Conservation (phyloP, 805 yeast species). For the Saccharomyces kudriavzevii region DNA sequence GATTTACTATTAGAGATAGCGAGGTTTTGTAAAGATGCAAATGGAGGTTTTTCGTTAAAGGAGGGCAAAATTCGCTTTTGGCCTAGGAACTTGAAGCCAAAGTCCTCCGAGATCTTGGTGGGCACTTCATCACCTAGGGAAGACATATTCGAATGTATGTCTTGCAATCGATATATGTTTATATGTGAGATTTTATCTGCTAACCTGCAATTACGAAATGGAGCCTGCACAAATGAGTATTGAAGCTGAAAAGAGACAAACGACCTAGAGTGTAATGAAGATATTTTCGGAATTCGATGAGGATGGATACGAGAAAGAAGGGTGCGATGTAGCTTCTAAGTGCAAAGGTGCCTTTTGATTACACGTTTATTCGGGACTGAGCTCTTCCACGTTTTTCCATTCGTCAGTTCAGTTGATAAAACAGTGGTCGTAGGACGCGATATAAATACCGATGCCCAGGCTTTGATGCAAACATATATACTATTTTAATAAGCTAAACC, state of each 20-base stretch:
- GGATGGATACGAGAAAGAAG: too few relatives aligned
- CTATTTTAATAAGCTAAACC: background rate
- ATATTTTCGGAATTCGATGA: background rate
- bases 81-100: constrained; percentile 38
- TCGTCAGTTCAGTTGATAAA: background rate
- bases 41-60: constrained; percentile 32
- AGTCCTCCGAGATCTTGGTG: constrained; percentile 32
- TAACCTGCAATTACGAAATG: background rate
- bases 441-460: background rate
- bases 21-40: constrained; percentile 31
- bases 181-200: background rate
- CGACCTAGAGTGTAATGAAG: background rate
- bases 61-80: constrained; percentile 29
- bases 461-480: background rate
- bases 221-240: background rate
- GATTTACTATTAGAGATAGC: constrained; percentile 30
- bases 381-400: background rate
- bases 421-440: background rate
- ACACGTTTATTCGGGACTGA: background rate
- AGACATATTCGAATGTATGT: constrained; percentile 11
- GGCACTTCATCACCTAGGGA: constrained; percentile 16
- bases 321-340: background rate
- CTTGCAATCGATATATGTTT: background rate
- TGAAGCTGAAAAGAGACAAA: background rate
- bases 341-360: background rate